Evolutionary conservation across 345 rosid genomes (phyloP).

Genomic region (Erucastrum elatum): DNA sequence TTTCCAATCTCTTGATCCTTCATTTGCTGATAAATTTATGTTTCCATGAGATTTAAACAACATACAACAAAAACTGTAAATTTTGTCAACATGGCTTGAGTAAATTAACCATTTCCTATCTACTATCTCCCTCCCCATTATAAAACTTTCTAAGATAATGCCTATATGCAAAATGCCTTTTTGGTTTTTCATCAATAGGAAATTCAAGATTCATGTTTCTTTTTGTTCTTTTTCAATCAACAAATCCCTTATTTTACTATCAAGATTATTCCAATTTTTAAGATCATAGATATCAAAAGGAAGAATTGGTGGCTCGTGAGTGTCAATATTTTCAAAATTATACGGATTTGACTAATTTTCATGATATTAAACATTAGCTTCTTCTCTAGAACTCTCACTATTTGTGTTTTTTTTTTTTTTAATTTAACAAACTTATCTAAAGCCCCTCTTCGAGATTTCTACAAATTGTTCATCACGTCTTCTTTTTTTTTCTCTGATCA

Average conservation of each 20-base stretch:
- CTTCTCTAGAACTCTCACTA: neutral
- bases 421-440: neutral
- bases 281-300: neutral
- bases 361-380: neutral
- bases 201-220: neutral
- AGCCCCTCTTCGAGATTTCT: neutral
- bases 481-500: neutral
- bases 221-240: neutral
- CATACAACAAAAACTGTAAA: neutral
- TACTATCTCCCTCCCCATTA: neutral
- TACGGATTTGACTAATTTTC: neutral
- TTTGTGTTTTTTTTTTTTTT: neutral
- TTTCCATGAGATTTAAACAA: too few species aligned
- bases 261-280: constrained; percentile 3
- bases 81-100: neutral
- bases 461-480: neutral
- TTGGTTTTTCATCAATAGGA: neutral
- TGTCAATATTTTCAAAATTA: neutral
- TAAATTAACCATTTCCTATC: constrained; percentile 15
- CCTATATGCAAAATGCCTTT: constrained; percentile 15
- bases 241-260: neutral
- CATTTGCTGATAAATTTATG: too few species aligned
- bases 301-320: neutral
- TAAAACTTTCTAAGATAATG: constrained; percentile 16
- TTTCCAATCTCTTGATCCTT: too few species aligned